phyloP scores from a whole-genome alignment of 768 basidiomycete species.

The Termitomyces sp. region DNA sequence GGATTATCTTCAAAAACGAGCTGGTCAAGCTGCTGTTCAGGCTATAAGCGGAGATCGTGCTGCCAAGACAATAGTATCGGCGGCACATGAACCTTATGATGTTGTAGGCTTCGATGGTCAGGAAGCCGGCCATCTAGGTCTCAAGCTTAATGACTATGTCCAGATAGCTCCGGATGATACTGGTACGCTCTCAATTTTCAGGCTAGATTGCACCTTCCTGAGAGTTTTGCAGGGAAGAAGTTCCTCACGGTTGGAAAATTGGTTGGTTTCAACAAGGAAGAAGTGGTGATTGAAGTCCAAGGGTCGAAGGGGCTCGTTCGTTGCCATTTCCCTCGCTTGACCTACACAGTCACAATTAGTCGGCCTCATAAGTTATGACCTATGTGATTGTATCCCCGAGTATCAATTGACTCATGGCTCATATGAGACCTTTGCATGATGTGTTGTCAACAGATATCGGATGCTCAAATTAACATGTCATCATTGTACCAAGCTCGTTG shows the following conservation, averaged over 20 bases:
- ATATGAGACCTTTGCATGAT: not conserved
- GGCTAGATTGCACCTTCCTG: not conserved
- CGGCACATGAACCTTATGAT: constrained; percentile 32
- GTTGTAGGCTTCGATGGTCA: constrained; percentile 41
- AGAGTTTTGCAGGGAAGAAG: constrained; percentile 26
- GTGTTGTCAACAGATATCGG: not conserved
- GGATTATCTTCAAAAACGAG: constrained; percentile 26
- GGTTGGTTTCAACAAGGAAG: constrained; percentile 44
- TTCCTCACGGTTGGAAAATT: constrained; percentile 48
- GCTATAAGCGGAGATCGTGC: constrained; percentile 39
- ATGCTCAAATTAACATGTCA: not conserved
- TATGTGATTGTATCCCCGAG: not conserved
- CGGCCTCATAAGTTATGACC: constrained; percentile 11
- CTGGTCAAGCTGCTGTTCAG: constrained; percentile 19
- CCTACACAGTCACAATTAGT: constrained; percentile 26
- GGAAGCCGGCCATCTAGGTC: constrained; percentile 40
- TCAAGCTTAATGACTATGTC: constrained; percentile 36
- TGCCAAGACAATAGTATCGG: constrained; percentile 35
- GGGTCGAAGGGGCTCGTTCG: constrained; percentile 36
- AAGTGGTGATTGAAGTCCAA: constrained; percentile 45
- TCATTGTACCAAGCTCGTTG: not conserved
- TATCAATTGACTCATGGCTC: not conserved
- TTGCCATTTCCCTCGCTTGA: constrained; percentile 53
- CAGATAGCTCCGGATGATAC: constrained; percentile 45
- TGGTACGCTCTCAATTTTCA: constrained; percentile 25